Base-by-base conservation (phyloP, 768 basidiomycete genomes). In the Gloeophyllum trabeum region DNA sequence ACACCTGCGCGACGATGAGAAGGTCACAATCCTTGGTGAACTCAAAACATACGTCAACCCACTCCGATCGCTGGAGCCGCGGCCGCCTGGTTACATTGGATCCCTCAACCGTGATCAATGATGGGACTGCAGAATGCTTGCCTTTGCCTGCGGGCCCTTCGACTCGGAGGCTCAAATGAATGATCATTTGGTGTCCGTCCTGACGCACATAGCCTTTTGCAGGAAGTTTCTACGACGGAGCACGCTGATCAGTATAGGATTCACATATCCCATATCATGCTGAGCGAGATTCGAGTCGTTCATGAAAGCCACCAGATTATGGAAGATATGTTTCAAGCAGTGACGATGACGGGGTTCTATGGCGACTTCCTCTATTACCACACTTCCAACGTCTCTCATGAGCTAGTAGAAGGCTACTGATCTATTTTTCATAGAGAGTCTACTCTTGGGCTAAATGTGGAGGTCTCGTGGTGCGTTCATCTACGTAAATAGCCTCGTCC, bases 241-340 rank as follows among this genome's bases (percentile, higher is more conserved):
- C 32, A 16, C 28, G 45, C 39, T 7, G 36, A 37, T 21, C 10
- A 37, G 7, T 21, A 37, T 37, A 7, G 10, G 7, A 37, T 50
- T n/a, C 42, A 44, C 19, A 52, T 57, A 41, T 41, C 50, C 7
- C 58, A 60, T 43, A 47, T 47, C 5, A n/a, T n/a, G n/a, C n/a
- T n/a, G n/a, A n/a, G n/a, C n/a, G n/a, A n/a, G n/a, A n/a, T n/a
- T n/a, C n/a, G n/a, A n/a, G n/a, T n/a, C n/a, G n/a, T n/a, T n/a
- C n/a, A n/a, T n/a, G n/a, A n/a, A n/a, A n/a, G n/a, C n/a, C n/a
- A n/a, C n/a, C n/a, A n/a, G n/a, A n/a, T n/a, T n/a, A n/a, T n/a
- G n/a, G n/a, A n/a, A n/a, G n/a, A n/a, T n/a, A n/a, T n/a, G n/a
- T n/a, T n/a, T n/a, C n/a, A n/a, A n/a, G n/a, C n/a, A n/a, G n/a